Percentiles rank a stretch among this genome's conserved stretches.
phyloP scores from a whole-genome alignment of 1,284 basidiomycete species.

The Mycocalia duriaeana region DNA sequence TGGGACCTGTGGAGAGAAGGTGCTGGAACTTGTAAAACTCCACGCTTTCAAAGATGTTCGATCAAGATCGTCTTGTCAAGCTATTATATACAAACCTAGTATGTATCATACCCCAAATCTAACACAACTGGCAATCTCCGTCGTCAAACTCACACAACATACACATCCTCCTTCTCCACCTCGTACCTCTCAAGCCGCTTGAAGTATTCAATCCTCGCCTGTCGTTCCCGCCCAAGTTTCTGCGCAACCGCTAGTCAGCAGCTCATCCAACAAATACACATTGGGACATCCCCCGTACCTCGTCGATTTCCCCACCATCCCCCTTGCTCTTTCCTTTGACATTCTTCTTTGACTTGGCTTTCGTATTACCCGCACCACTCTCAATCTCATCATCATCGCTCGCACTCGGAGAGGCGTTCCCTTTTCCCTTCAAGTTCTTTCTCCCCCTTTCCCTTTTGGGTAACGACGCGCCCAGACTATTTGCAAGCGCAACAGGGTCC shows the following conservation, averaged over 20 bases:
- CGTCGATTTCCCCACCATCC: background rate
- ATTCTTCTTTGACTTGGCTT: slow-evolving; percentile 11
- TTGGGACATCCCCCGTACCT: background rate
- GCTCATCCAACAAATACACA: background rate
- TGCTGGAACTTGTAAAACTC: slow-evolving; percentile 5
- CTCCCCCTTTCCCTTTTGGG: slow-evolving; percentile 6
- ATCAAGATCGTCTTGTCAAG: slow-evolving; percentile 6
- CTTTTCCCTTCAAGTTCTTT: background rate
- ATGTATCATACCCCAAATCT: background rate
- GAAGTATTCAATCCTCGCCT: slow-evolving; percentile 53
- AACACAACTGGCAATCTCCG: too few relatives aligned
- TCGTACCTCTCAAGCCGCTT: slow-evolving; percentile 47
- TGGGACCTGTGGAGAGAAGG: slow-evolving; percentile 1
- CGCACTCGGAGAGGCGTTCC: background rate
- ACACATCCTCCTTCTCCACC: slow-evolving; percentile 55
- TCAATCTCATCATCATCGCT: slow-evolving; percentile 10
- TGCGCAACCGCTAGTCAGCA: slow-evolving; percentile 15
- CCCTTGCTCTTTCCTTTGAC: slow-evolving; percentile 11
- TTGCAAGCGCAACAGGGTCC: slow-evolving; percentile 8
- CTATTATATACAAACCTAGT: background rate
- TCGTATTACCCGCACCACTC: slow-evolving; percentile 9
- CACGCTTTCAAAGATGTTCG: background rate
- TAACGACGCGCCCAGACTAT: slow-evolving; percentile 13
- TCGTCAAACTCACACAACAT: slow-evolving; percentile 47
- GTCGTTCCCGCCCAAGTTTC: slow-evolving; percentile 41